Conservation (phyloP, 2,329 filamentous ascomycete species). For the Grosmannia huntii region DNA sequence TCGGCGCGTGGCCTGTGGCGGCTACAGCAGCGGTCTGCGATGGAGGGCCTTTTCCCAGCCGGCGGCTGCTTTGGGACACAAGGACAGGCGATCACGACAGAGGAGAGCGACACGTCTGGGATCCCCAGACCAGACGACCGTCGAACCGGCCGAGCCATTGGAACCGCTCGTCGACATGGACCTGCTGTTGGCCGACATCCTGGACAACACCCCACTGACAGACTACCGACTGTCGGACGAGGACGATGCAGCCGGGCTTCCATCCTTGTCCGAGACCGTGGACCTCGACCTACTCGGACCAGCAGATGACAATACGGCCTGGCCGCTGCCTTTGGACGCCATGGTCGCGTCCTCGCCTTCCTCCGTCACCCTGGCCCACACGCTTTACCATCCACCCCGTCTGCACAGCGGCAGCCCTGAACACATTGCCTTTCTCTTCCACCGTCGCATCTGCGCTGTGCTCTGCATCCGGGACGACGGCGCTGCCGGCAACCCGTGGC, state of each 20-base stretch:
- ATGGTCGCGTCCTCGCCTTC: background rate
- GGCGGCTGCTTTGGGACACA: background rate
- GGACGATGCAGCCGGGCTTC: background rate
- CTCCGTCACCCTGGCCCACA: background rate
- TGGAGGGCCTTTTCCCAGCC: slow-evolving; percentile 2
- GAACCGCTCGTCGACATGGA: background rate
- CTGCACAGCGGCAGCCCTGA: slow-evolving; percentile 1
- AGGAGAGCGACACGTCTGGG: background rate
- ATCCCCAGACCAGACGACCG: background rate
- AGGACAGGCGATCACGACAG: background rate
- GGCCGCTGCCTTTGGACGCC: background rate
- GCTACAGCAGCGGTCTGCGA: slow-evolving; percentile 2
- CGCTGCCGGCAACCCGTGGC: slow-evolving; percentile 1
- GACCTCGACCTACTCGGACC: background rate
- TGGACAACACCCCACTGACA: background rate
- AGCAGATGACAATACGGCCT: background rate
- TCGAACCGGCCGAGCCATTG: background rate
- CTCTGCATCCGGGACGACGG: slow-evolving; percentile 3
- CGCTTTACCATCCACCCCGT: background rate
- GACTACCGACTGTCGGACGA: background rate
- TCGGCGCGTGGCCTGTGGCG: background rate
- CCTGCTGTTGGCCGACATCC: background rate
- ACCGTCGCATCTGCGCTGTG: slow-evolving; percentile 3
- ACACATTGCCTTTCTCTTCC: slow-evolving; percentile 2
- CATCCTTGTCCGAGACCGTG: background rate